Percentiles rank a stretch among this genome's conserved stretches.
phyloP scores from a whole-genome alignment of 2,329 filamentous ascomycete species.

The Coleophoma eucalyptorum region DNA sequence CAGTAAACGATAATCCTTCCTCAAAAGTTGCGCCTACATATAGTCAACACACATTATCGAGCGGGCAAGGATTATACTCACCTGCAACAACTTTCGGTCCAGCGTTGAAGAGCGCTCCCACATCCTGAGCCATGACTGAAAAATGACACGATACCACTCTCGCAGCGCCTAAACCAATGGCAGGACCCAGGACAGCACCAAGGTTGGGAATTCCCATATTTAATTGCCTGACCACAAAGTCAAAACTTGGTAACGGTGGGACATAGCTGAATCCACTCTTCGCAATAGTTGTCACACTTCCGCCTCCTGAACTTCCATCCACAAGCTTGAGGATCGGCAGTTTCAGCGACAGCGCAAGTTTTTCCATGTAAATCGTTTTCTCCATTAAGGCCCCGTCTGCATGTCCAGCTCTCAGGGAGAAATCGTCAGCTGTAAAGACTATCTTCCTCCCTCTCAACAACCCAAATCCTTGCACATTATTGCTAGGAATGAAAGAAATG shows the following conservation, averaged over 20 bases:
- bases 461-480: slow-evolving; percentile 60
- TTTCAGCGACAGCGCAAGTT: slow-evolving; percentile 51
- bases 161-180: slow-evolving; percentile 60
- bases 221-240: slow-evolving; percentile 50
- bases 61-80: slow-evolving; percentile 1
- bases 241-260: slow-evolving; percentile 51
- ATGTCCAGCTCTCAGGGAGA: slow-evolving; percentile 59
- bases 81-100: slow-evolving; percentile 58
- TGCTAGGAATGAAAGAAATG: slow-evolving; percentile 50
- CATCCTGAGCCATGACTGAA: slow-evolving; percentile 60
- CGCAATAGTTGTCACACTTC: slow-evolving; percentile 56
- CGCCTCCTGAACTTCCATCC: slow-evolving; percentile 60
- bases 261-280: slow-evolving; percentile 55
- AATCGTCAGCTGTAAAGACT: slow-evolving; percentile 61
- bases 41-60: not conserved
- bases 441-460: slow-evolving; percentile 48
- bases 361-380: slow-evolving; percentile 60
- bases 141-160: slow-evolving; percentile 60
- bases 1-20: slow-evolving; percentile 53
- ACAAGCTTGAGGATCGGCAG: slow-evolving; percentile 61
- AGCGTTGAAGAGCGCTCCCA: slow-evolving; percentile 60
- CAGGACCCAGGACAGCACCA: slow-evolving; percentile 58
- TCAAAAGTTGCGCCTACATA: slow-evolving; percentile 53
- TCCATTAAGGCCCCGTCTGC: slow-evolving; percentile 55
- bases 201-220: slow-evolving; percentile 62